Conservation (phyloP, 352 stramenopile genomes). For the Peronospora destructor region DNA sequence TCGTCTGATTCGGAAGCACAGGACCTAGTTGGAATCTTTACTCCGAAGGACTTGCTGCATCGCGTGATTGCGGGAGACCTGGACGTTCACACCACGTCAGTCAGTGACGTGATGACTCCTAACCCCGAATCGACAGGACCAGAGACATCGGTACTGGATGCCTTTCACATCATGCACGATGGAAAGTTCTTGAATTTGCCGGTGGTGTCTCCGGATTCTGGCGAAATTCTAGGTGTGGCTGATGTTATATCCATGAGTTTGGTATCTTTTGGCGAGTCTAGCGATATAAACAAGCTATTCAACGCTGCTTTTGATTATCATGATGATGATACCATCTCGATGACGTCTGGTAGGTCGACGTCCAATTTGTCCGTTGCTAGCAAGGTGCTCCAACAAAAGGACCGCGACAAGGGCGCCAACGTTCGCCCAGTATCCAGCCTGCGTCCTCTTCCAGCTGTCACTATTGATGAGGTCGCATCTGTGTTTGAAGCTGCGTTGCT, state of each 20-base stretch:
- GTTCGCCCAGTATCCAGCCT: conserved; percentile 79
- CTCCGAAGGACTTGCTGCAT: conserved; percentile 95
- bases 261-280: conserved; percentile 69
- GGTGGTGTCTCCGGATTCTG: conserved; percentile 78
- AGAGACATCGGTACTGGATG: conserved; percentile 93
- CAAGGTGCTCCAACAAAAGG: conserved; percentile 63
- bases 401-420: conserved; percentile 69
- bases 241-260: conserved; percentile 77
- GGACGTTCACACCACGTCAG: conserved; percentile 79
- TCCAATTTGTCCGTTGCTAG: conserved; percentile 55
- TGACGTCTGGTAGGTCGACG: conserved; percentile 45
- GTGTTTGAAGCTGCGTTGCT: conserved; percentile 86
- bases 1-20: conserved; percentile 42
- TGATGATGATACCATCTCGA: conserved; percentile 45
- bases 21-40: conserved; percentile 94
- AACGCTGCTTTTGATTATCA: conserved; percentile 74
- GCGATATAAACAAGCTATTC: conserved; percentile 74
- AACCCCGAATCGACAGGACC: conserved; percentile 91
- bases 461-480: conserved; percentile 59
- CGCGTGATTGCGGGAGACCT: conserved; percentile 90
- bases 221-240: conserved; percentile 71
- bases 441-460: conserved; percentile 68
- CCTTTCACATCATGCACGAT: conserved; percentile 98
- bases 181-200: conserved; percentile 96
- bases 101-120: conserved; percentile 92